Percentiles rank a stretch among this genome's conserved stretches.
phyloP scores from a whole-genome alignment of 331 rosid genomes.

The Cucumis variabilis region DNA sequence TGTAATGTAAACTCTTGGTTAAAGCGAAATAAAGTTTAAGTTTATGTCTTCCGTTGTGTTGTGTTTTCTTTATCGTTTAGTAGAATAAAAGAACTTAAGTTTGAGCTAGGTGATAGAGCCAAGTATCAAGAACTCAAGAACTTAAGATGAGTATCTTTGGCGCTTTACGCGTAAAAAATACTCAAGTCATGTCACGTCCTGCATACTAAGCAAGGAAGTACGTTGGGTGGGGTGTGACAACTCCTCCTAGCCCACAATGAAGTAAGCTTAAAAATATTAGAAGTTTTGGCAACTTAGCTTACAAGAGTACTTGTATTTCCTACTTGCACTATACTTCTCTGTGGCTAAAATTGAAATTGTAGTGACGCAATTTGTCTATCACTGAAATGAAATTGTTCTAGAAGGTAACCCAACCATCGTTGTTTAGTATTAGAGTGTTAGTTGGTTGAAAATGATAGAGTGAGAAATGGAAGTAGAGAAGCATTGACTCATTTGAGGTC shows the following conservation, averaged over 20 bases:
- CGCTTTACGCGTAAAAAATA: no score
- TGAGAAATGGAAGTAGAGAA: constrained; percentile 88
- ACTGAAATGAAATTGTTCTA: neutral
- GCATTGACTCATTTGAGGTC: constrained; percentile 91
- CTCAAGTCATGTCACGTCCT: no score
- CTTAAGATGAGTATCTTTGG: no score
- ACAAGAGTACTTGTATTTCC: neutral
- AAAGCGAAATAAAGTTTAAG: no score
- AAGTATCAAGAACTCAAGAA: no score
- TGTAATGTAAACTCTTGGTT: no score
- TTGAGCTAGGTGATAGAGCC: no score
- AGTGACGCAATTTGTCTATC: neutral
- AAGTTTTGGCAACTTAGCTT: neutral
- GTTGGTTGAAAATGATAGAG: constrained; percentile 81
- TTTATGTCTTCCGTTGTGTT: no score
- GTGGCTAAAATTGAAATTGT: neutral
- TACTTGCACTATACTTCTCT: neutral
- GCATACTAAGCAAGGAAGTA: no score
- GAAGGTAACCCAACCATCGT: neutral
- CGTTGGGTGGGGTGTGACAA: no score
- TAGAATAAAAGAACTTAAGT: no score
- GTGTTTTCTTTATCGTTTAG: no score
- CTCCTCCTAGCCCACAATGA: constrained; percentile 77
- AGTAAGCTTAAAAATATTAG: constrained; percentile 40
- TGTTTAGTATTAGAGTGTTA: constrained; percentile 38